These are phyloP conservation scores for Leptosphaerulina australis DNA, from an alignment of 2,329 filamentous ascomycete genomes.

Conservation along the genomic window DNA sequence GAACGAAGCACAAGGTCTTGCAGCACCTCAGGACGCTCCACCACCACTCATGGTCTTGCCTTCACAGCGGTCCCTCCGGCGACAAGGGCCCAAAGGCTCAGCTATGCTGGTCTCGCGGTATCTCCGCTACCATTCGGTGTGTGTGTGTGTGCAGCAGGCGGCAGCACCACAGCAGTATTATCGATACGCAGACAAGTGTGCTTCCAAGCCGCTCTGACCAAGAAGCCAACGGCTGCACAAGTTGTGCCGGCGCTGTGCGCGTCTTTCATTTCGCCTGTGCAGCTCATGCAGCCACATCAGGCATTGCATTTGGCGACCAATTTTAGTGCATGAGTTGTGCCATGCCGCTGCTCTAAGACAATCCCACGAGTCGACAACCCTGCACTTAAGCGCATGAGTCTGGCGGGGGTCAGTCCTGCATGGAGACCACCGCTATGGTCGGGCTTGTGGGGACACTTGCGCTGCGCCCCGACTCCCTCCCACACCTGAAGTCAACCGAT, in stretches of 20 bases:
- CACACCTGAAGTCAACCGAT: constrained; percentile 43
- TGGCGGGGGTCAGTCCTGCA: constrained; percentile 41
- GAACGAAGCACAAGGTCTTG: constrained; percentile 36
- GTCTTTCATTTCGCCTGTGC: constrained; percentile 47
- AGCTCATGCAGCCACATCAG: constrained; percentile 39
- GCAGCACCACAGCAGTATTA: constrained; percentile 19
- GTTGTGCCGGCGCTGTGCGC: constrained; percentile 36
- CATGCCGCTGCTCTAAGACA: constrained; percentile 45
- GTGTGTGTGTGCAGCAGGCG: no score
- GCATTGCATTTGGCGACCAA: constrained; percentile 41
- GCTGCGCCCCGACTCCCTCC: constrained; percentile 47
- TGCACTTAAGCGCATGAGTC: constrained; percentile 45
- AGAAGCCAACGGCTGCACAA: constrained; percentile 30
- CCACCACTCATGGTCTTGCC: constrained; percentile 16
- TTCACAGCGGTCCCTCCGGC: constrained; percentile 19
- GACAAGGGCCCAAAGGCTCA: constrained; percentile 17
- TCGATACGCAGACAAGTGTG: constrained; percentile 26
- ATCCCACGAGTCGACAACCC: constrained; percentile 44
- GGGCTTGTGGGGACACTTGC: constrained; percentile 44
- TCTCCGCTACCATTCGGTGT: constrained; percentile 27
- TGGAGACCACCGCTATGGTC: constrained; percentile 42
- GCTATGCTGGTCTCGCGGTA: constrained; percentile 8
- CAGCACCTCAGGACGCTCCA: constrained; percentile 13
- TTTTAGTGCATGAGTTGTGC: constrained; percentile 47
- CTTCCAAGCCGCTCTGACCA: constrained; percentile 10